Conservation (phyloP, 1,284 basidiomycete species). For the Cystobasidium pallidum region DNA sequence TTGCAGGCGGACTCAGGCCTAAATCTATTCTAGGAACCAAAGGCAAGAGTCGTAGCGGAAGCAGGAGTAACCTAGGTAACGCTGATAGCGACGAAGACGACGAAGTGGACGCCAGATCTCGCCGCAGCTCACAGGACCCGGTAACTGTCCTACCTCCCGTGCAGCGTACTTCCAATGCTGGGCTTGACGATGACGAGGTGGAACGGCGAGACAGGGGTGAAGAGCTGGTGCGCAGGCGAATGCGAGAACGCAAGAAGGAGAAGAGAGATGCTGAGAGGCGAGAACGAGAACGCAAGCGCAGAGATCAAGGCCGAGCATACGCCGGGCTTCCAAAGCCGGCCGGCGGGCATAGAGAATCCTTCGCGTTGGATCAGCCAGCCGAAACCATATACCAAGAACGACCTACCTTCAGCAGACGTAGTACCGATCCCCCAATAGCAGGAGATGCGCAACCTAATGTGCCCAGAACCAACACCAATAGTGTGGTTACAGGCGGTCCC, state of each 20-base stretch:
- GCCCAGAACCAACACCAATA: constrained; percentile 1
- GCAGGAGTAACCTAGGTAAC: constrained; percentile 27
- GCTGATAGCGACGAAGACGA: constrained; percentile 6
- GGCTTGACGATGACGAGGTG: constrained; percentile 60
- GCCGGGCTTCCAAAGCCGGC: constrained; percentile 25
- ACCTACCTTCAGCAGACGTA: constrained; percentile 26
- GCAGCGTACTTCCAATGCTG: constrained; percentile 16
- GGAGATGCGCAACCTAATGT: constrained; percentile 1
- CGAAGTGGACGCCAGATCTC: constrained; percentile 7
- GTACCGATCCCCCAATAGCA: constrained; percentile 29
- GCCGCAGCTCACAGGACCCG: constrained; percentile 19
- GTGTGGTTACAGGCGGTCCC: constrained; percentile 21
- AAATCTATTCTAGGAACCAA: constrained; percentile 17
- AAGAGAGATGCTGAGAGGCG: constrained; percentile 42
- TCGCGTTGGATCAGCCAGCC: constrained; percentile 10
- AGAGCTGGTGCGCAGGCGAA: constrained; percentile 61
- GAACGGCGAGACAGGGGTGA: constrained; percentile 62
- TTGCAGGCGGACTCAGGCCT: background rate
- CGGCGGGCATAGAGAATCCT: constrained; percentile 31
- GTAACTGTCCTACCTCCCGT: constrained; percentile 28
- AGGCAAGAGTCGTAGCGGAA: constrained; percentile 21
- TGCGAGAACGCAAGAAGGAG: constrained; percentile 58
- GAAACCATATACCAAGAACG: constrained; percentile 27
- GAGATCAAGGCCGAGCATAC: constrained; percentile 54
- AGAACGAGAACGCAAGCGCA: constrained; percentile 53